These are phyloP conservation scores for Gossypium schwendimanii DNA, from an alignment of 441 rosid genomes.

Conservation along the genomic window DNA sequence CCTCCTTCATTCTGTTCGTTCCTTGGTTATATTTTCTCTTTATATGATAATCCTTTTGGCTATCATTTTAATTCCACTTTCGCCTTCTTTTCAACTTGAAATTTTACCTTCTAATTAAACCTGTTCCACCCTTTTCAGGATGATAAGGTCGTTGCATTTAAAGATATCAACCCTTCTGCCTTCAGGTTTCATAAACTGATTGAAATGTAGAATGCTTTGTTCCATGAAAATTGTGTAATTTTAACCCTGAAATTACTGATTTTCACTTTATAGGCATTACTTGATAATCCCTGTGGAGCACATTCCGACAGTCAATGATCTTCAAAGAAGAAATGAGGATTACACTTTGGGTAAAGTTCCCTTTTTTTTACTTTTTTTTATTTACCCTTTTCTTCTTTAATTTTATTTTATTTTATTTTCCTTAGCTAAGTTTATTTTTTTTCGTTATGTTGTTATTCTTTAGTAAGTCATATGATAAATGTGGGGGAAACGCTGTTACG, in stretches of 20 bases:
- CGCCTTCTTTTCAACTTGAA: background rate
- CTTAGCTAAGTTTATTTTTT: background rate
- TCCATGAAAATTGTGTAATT: background rate
- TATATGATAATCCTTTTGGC: slow-evolving; percentile 4
- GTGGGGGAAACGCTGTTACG: slow-evolving; percentile 63
- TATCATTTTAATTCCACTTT: slow-evolving; percentile 5
- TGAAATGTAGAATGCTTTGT: background rate
- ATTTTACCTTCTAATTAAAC: slow-evolving; percentile 9
- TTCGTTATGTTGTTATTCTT: slow-evolving; percentile 8
- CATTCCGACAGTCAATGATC: slow-evolving; percentile 63
- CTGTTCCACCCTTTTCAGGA: slow-evolving; percentile 39
- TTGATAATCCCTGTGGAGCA: slow-evolving; percentile 76
- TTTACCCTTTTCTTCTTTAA: background rate
- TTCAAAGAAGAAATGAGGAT: slow-evolving; percentile 60
- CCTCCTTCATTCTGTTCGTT: slow-evolving; percentile 59
- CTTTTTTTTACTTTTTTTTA: background rate
- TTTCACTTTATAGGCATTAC: slow-evolving; percentile 52
- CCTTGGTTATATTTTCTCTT: slow-evolving; percentile 3
- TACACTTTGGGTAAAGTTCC: slow-evolving; percentile 49
- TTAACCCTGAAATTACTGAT: background rate
- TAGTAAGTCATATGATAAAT: slow-evolving; percentile 69
- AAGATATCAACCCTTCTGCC: slow-evolving; percentile 80
- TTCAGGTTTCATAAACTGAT: slow-evolving; percentile 42
- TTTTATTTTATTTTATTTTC: background rate
- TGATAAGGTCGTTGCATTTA: slow-evolving; percentile 76